Percentiles rank a stretch among this genome's conserved stretches.
Evolutionary conservation across 176 grass and related monocot species (phyloP).

Genomic region (Aegilops bicornis): DNA sequence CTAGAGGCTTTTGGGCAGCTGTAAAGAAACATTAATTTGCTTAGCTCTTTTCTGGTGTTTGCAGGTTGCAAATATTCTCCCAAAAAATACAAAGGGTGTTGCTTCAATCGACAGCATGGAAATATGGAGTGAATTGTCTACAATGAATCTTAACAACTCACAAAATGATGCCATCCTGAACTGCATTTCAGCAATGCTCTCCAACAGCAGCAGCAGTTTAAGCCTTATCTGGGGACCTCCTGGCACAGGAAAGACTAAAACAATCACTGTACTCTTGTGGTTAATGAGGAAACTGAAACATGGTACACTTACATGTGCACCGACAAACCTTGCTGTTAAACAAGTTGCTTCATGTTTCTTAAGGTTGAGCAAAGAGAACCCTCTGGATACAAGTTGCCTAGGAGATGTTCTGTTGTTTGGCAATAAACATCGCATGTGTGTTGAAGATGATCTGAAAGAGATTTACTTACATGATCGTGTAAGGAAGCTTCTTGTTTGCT

Average conservation of each 20-base stretch:
- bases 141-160: conserved; percentile 50
- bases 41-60: conserved; percentile 28
- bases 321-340: conserved; percentile 70
- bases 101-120: conserved; percentile 24
- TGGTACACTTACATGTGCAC: conserved; percentile 59
- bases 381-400: conserved; percentile 27
- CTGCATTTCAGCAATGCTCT: conserved; percentile 47
- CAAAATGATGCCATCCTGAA: conserved; percentile 45
- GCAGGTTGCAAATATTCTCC: conserved; percentile 23
- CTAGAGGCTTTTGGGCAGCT: background rate
- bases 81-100: background rate
- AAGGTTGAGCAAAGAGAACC: conserved; percentile 41
- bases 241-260: conserved; percentile 75
- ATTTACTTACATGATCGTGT: conserved; percentile 69
- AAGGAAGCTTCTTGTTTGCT: conserved; percentile 46
- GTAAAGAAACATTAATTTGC: conserved; percentile 1
- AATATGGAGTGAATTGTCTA: conserved; percentile 38
- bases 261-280: conserved; percentile 49
- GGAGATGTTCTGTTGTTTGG: conserved; percentile 71
- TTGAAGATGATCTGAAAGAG: conserved; percentile 45
- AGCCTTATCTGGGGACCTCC: conserved; percentile 79
- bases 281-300: conserved; percentile 41
- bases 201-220: conserved; percentile 26
- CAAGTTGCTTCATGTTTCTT: conserved; percentile 60
- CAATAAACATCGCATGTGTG: conserved; percentile 48